Base-by-base conservation (phyloP, 2,329 filamentous ascomycete genomes). In the Ascochyta viciae-villosae region DNA sequence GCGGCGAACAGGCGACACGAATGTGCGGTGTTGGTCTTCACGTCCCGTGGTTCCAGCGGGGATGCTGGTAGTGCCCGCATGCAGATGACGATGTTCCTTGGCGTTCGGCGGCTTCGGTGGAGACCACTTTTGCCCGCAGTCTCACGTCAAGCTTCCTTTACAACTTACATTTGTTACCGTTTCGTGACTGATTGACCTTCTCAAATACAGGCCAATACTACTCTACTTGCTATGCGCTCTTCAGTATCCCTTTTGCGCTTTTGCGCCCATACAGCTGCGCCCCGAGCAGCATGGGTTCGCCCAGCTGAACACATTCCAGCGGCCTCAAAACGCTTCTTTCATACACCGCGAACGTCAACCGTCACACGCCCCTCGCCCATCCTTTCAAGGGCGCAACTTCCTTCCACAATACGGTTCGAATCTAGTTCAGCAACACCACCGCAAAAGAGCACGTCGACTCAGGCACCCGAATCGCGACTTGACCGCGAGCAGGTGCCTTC, bases 401-500 rank as follows among this genome's bases (percentile, higher is more conserved):
- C 56, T 35, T 41, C 54, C 42, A 42, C 50, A 2, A 50, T 53
- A 35, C 71, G 73, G 40, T 67, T 64, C 46, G 66, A 74, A 41
- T 73, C 71, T 15, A 63, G 61, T 33, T 50, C 56, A 27, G 63
- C 69, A 0, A 50, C 64, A 13, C 60, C 70, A 2, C 40, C 50
- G 47, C 54, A 67, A 65, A 58, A 61, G 23, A 50, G 50, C 12
- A 64, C 69, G 33, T 63, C 73, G 10, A 68, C 69, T 10, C 64
- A 61, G 26, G 64, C 74, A 10, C 69, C 70, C 24, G 64, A 68
- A 61, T 75, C 75, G n/a, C 67, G 72, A 23, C 66, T 74, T 19
- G 71, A 72, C 34, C 73, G 71, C 56, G 63, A 73, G 60, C 73
- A 80, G 53, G 74, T 79, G 33, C 91, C 91, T 1, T 86, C 90